These are phyloP conservation scores for Candida coquimbonensis DNA, from an alignment of 805 yeast species.

Conservation along the genomic window DNA sequence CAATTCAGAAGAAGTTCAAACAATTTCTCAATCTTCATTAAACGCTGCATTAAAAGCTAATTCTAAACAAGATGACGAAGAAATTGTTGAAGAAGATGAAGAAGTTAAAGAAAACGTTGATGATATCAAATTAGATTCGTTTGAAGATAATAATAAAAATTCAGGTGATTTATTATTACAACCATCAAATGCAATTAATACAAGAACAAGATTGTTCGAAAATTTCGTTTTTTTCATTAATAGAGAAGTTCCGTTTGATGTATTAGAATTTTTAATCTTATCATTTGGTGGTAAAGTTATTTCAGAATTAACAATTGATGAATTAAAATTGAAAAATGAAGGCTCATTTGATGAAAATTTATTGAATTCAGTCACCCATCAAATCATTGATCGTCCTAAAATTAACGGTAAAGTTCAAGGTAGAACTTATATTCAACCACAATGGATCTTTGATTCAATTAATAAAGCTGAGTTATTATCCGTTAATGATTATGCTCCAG, in stretches of 20 bases:
- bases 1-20: constrained; percentile 23
- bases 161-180: constrained; percentile 66
- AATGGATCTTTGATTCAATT: constrained; percentile 92
- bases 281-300: constrained; percentile 82
- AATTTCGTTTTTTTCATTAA: constrained; percentile 81
- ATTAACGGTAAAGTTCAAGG: constrained; percentile 73
- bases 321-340: constrained; percentile 35
- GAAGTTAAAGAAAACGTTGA: constrained; percentile 36
- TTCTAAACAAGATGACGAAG: constrained; percentile 29
- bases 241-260: constrained; percentile 91
- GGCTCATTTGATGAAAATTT: constrained; percentile 38
- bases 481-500: constrained; percentile 83
- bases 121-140: constrained; percentile 49
- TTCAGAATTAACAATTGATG: constrained; percentile 85
- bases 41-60: constrained; percentile 44
- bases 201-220: constrained; percentile 60
- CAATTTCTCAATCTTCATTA: constrained; percentile 37
- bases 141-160: constrained; percentile 54
- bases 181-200: constrained; percentile 54
- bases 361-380: constrained; percentile 76
- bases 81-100: constrained; percentile 27
- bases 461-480: constrained; percentile 71
- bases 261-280: constrained; percentile 78
- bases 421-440: constrained; percentile 93
- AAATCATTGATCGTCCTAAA: constrained; percentile 89